These are phyloP conservation scores for Lactarius sp. DNA, from an alignment of 768 basidiomycete genomes.

Conservation along the genomic window DNA sequence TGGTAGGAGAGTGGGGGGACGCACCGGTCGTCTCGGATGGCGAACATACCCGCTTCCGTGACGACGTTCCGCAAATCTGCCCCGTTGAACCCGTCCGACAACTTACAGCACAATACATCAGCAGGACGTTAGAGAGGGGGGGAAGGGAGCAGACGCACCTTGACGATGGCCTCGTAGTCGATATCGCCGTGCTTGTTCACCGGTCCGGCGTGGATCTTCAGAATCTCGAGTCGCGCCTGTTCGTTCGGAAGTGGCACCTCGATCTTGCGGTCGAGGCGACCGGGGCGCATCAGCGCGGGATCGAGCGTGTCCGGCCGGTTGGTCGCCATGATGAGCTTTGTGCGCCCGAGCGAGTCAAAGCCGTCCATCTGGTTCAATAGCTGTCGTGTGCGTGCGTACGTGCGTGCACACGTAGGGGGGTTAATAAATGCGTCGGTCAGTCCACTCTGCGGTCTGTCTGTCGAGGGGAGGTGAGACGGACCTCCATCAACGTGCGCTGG, in stretches of 20 bases:
- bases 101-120: constrained; percentile 35
- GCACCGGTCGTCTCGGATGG: constrained; percentile 90
- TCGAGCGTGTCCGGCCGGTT: constrained; percentile 98
- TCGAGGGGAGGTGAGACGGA: constrained; percentile 30
- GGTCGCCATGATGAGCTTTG: constrained; percentile 99
- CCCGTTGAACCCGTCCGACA: constrained; percentile 92
- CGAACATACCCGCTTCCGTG: constrained; percentile 97
- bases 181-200: constrained; percentile 95
- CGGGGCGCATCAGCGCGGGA: constrained; percentile 92
- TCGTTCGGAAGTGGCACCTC: constrained; percentile 98
- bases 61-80: constrained; percentile 94
- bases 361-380: constrained; percentile 99
- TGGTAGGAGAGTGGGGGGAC: constrained; percentile 24
- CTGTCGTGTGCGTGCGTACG: constrained; percentile 36
- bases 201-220: constrained; percentile 93
- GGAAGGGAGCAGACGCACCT: constrained; percentile 44
- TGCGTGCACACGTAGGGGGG: no score
- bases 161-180: constrained; percentile 97
- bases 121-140: not conserved
- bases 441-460: not conserved
- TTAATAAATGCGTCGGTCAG: not conserved
- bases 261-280: constrained; percentile 94
- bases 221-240: constrained; percentile 90
- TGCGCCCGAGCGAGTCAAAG: constrained; percentile 92
- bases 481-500: constrained; percentile 97